Base-by-base conservation (phyloP, 805 yeast species). In the Nakazawaea ernobii region DNA sequence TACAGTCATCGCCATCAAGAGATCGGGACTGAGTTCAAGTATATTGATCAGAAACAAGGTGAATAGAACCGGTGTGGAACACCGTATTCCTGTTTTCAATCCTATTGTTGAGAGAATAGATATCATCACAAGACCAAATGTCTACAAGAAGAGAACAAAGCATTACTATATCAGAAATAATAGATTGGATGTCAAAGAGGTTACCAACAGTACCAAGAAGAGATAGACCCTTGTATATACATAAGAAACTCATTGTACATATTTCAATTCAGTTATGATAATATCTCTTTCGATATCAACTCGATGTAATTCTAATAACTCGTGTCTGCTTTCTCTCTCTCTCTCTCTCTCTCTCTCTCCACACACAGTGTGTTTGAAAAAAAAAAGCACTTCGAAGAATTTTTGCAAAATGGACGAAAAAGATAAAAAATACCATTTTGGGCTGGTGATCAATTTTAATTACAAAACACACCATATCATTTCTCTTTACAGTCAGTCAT, bases 111-210 rank as follows among this genome's bases (percentile, higher is more conserved):
- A 81, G 52, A 79, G 84, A 64, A 73, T 92, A 45, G 97, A 91
- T 66, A 65, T 90, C 35, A 65, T 92, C 52, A 77, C 86, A 65
- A 83, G 83, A 65, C 92, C 95, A 35, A 65, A 69, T 53, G 78
- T 76, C 59, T 82, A 88, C 66, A 80, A 85, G 72, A 73, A 75
- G 52, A 81, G 96, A 77, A 80, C 81, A 68, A 92, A 88, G 73
- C 92, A 89, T 58, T 91, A 84, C 74, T 94, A 88, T 68, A 85
- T 94, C 60, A 85, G 97, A 70, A 84, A 77, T 65, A 74, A 84
- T 44, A 82, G 79, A 60, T 68, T 82, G 63, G 95, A 87, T 65
- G 91, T 84, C 43, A 84, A 81, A 53, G 90, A 84, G 61, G 43
- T 46, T n/a, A 8, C 49, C 9, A 46, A 46, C 14, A 40, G 45